Evolutionary conservation across 352 stramenopile species (phyloP).

Genomic region (Globisporangium cylindrosporum): DNA sequence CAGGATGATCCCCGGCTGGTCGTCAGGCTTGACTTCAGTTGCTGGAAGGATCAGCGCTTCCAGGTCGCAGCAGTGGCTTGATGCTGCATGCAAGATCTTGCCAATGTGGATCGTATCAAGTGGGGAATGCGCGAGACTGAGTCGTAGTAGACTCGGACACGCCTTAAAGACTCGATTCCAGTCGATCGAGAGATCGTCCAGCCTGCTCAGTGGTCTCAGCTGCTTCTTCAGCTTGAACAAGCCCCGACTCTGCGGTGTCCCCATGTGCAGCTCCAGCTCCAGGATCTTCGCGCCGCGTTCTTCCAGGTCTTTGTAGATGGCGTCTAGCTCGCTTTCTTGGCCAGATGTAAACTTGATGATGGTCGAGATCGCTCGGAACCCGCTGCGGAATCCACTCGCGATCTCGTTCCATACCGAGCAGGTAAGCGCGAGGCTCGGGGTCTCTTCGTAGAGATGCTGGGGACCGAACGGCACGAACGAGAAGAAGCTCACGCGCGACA

Average conservation of each 20-base stretch:
- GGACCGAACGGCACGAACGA: background rate
- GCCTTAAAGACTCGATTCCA: slow-evolving; percentile 3
- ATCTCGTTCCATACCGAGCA: slow-evolving; percentile 1
- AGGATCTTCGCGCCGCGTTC: background rate
- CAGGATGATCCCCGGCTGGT: background rate
- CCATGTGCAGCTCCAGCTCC: slow-evolving; percentile 1
- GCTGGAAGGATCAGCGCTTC: background rate
- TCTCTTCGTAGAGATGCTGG: background rate
- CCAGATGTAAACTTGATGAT: background rate
- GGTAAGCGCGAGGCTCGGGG: background rate
- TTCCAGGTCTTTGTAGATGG: slow-evolving; percentile 1
- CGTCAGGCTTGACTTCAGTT: background rate
- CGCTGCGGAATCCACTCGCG: background rate
- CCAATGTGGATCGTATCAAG: background rate
- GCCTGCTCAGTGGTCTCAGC: background rate
- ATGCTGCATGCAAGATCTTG: background rate
- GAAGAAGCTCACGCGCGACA: background rate
- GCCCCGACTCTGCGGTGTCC: background rate
- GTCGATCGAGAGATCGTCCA: background rate
- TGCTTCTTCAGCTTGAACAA: background rate
- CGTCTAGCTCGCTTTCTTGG: background rate
- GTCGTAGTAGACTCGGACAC: background rate
- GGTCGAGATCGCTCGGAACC: background rate
- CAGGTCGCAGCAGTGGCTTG: background rate
- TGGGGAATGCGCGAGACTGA: background rate